These are phyloP conservation scores for Cercospora zeae-maydis DNA, from an alignment of 2,329 filamentous ascomycete genomes.

Conservation along the genomic window DNA sequence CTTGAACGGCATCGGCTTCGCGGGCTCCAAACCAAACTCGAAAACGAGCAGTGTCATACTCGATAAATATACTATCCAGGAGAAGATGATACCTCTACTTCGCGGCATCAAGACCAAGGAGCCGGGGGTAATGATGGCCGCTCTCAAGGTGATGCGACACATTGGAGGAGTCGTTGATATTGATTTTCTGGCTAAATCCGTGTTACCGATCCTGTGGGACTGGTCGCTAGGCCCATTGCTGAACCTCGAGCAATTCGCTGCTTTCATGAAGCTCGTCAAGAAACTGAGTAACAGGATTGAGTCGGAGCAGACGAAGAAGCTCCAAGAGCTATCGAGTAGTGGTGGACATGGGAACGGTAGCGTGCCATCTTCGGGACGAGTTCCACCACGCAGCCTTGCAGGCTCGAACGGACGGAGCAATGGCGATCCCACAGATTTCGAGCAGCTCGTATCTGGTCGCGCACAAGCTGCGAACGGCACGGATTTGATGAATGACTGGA, in stretches of 20 bases:
- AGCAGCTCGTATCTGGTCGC: conserved; percentile 80
- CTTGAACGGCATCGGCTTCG: conserved; percentile 63
- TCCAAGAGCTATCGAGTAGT: conserved; percentile 73
- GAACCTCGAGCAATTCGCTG: conserved; percentile 77
- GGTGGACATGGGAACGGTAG: conserved; percentile 33
- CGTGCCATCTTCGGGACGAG: conserved; percentile 65
- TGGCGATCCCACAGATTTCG: conserved; percentile 74
- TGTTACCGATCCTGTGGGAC: conserved; percentile 83
- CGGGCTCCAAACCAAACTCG: conserved; percentile 44
- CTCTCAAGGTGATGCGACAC: conserved; percentile 77
- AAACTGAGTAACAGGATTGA: conserved; percentile 75
- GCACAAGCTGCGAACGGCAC: conserved; percentile 39
- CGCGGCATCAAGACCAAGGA: conserved; percentile 97
- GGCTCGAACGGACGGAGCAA: conserved; percentile 55
- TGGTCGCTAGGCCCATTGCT: conserved; percentile 89
- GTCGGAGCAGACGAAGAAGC: conserved; percentile 79
- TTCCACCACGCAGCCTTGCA: conserved; percentile 49
- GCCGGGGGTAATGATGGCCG: conserved; percentile 94
- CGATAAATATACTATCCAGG: conserved; percentile 97
- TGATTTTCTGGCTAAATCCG: conserved; percentile 88
- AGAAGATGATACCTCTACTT: conserved; percentile 88
- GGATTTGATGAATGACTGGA: conserved; percentile 46
- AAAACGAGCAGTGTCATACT: conserved; percentile 59
- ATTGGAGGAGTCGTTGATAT: conserved; percentile 78
- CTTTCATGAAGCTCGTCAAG: conserved; percentile 87